Conservation (phyloP, 2,329 filamentous ascomycete species). For the Neoscytalidium dimidiatum region DNA sequence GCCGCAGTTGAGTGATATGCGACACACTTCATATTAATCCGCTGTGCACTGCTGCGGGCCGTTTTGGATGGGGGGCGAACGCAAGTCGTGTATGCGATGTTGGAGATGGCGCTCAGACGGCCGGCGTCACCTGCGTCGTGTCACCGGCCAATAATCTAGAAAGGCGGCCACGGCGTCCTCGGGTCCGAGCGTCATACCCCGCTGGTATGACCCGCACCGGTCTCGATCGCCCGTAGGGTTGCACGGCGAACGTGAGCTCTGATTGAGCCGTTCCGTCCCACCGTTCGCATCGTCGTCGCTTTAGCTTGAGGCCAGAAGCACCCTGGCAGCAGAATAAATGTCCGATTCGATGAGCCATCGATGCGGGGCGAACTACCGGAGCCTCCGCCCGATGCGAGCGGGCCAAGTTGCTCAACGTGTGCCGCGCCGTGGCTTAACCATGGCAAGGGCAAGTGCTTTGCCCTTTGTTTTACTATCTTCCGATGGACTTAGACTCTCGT, state of each 20-base stretch:
- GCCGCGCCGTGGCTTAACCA: background rate
- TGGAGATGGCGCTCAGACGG: background rate
- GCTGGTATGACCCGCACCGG: background rate
- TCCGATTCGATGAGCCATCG: too few species aligned
- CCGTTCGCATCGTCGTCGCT: background rate
- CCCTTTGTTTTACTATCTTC: too few species aligned
- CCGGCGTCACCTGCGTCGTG: background rate
- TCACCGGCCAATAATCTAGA: background rate
- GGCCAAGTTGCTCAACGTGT: background rate
- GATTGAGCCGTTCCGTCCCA: background rate
- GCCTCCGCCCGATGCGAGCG: too few species aligned
- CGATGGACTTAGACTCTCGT: too few species aligned
- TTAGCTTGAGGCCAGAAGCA: background rate
- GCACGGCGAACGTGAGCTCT: background rate
- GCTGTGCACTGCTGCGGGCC: background rate
- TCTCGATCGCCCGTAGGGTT: too few species aligned
- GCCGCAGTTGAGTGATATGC: background rate
- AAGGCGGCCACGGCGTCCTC: background rate
- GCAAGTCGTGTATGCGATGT: background rate
- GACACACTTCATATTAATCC: background rate
- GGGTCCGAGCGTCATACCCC: background rate
- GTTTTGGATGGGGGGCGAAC: background rate
- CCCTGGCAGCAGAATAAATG: background rate
- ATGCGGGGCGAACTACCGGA: background rate
- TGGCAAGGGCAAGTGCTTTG: background rate